Conservation (phyloP, 192 early-diverging fungal genomes). For the Lunasporangiospora selenospora region DNA sequence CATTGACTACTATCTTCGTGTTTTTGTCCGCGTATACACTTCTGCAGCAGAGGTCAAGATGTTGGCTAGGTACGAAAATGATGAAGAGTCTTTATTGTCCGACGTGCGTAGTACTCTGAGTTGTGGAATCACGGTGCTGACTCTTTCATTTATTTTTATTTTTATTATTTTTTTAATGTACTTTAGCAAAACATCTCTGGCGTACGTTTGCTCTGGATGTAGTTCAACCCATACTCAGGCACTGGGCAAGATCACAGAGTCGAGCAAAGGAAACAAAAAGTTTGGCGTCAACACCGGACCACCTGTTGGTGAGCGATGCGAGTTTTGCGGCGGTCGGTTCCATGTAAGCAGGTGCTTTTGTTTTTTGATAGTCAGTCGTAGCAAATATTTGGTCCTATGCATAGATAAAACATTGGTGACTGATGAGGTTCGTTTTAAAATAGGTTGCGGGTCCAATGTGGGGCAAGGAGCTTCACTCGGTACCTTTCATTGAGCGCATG, state of each 20-base stretch:
- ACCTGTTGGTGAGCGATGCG: constrained; percentile 66
- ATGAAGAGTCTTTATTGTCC: background rate
- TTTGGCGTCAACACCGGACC: constrained; percentile 72
- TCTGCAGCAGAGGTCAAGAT: constrained; percentile 79
- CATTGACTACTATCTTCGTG: constrained; percentile 98
- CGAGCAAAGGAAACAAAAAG: constrained; percentile 63
- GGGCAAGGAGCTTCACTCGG: constrained; percentile 83
- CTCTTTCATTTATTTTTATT: background rate
- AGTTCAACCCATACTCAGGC: constrained; percentile 74
- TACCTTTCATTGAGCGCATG: constrained; percentile 84
- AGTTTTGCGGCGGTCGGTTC: constrained; percentile 72
- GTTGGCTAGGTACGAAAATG: constrained; percentile 63
- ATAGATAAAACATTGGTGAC: too few species aligned
- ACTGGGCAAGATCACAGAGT: constrained; percentile 69
- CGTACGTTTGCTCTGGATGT: constrained; percentile 90
- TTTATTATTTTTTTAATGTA: background rate
- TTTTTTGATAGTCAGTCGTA: too few species aligned
- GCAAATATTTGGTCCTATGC: too few species aligned
- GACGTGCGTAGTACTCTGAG: background rate
- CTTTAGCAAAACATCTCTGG: constrained; percentile 76
- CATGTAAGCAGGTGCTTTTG: constrained; percentile 62
- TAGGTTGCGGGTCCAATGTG: constrained; percentile 95
- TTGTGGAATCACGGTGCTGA: background rate
- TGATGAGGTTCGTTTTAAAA: too few species aligned
- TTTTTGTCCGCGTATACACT: constrained; percentile 91